Conservation (phyloP, 1,284 basidiomycete species). For the Moesziomyces aphidis region DNA sequence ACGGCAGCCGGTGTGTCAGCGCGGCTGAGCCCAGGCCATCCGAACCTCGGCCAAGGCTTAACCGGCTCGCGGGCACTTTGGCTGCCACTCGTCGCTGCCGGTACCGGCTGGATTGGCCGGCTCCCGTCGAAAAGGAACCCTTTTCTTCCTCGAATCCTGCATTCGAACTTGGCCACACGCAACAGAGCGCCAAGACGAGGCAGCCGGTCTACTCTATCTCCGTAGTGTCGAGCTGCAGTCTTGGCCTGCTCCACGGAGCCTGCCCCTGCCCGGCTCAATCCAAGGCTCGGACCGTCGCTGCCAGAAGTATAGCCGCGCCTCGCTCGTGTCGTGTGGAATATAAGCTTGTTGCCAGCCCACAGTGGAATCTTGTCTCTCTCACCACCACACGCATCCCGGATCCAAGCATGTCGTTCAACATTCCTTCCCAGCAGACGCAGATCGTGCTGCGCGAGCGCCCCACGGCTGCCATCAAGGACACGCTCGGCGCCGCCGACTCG, state of each 20-base stretch:
- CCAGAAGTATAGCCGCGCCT: not conserved
- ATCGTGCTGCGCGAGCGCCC: constrained; percentile 67
- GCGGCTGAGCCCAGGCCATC: not conserved
- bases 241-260: too few relatives aligned
- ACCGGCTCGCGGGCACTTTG: not conserved
- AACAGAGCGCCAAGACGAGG: not conserved
- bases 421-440: constrained; percentile 41
- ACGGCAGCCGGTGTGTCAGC: constrained; percentile 15
- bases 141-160: not conserved
- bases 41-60: constrained; percentile 1
- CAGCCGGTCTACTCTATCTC: not conserved
- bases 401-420: constrained; percentile 29
- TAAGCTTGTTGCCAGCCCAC: not conserved
- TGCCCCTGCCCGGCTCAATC: too few relatives aligned
- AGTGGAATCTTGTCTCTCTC: not conserved
- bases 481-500: constrained; percentile 46
- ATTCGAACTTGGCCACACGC: not conserved
- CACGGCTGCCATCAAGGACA: constrained; percentile 55
- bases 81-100: not conserved
- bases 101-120: not conserved
- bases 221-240: not conserved
- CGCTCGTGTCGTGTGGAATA: too few relatives aligned
- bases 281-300: too few relatives aligned
- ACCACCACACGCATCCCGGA: not conserved
- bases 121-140: not conserved